These are phyloP conservation scores for Heteromeles arbutifolia DNA, from an alignment of 306 rosid species.

Conservation along the genomic window DNA sequence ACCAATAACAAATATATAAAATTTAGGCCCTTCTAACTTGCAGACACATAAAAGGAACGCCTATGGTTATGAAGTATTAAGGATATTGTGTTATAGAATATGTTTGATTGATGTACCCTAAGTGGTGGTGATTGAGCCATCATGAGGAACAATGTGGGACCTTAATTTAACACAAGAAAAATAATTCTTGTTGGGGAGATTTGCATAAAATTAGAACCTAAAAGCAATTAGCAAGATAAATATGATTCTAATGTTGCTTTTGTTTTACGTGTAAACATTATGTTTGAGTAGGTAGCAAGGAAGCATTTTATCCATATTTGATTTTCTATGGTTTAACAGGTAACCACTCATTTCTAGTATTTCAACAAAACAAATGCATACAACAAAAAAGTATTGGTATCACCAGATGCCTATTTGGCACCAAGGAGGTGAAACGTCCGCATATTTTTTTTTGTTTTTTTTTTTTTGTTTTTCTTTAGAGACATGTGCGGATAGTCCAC, in stretches of 20 bases:
- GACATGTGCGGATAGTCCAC: no score
- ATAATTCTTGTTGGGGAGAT: not conserved
- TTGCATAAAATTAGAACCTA: not conserved
- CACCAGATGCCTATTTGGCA: not conserved
- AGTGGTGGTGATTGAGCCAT: not conserved
- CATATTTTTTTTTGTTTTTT: no score
- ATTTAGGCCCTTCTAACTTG: not conserved
- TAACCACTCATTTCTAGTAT: not conserved
- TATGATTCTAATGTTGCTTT: slow-evolving; percentile 19
- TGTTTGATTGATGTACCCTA: not conserved
- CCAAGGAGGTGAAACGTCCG: no score
- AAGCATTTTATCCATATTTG: slow-evolving; percentile 20
- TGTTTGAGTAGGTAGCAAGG: slow-evolving; percentile 49
- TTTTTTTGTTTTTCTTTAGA: no score
- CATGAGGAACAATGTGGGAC: not conserved
- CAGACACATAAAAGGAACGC: no score
- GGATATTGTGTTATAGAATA: not conserved
- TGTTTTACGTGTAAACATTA: slow-evolving; percentile 18
- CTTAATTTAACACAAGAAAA: not conserved
- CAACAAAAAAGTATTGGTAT: not conserved
- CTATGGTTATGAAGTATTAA: not conserved
- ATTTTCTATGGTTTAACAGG: not conserved
- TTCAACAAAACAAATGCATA: not conserved
- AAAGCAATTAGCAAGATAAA: slow-evolving; percentile 5
- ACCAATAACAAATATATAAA: not conserved